A percentile compares a stretch with the other conserved stretches of the same genome.
Conservation (phyloP, 75 land plant species). For the Picea glauca region DNA sequence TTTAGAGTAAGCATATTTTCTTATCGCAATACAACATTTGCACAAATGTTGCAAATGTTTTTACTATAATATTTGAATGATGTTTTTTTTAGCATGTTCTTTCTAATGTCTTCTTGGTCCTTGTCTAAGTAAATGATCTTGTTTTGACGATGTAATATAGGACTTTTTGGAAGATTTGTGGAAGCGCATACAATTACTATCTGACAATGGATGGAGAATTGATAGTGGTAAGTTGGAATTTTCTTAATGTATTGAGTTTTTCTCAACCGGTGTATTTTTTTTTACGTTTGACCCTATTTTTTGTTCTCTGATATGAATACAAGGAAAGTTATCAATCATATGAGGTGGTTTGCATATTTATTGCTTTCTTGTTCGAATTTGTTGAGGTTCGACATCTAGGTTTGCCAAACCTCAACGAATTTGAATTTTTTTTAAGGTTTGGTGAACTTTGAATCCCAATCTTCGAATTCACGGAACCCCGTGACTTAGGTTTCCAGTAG, state of each 20-base stretch:
- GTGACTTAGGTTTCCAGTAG: no score
- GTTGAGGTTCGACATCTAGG: no score
- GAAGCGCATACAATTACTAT: conserved; percentile 53
- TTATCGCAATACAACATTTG: not conserved
- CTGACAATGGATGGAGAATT: conserved; percentile 74
- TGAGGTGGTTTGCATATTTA: no score
- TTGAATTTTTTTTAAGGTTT: no score
- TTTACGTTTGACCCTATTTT: not conserved
- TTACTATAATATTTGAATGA: not conserved
- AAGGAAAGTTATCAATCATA: no score
- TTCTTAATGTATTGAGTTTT: not conserved
- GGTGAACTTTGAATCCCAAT: no score
- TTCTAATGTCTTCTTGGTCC: not conserved
- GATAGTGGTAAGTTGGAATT: conserved; percentile 63
- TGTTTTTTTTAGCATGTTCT: not conserved
- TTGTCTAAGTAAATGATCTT: no score
- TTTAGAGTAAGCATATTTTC: not conserved
- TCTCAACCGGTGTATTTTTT: not conserved
- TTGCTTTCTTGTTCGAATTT: no score
- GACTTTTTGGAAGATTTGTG: conserved; percentile 88
- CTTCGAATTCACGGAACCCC: no score
- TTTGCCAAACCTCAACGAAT: no score
- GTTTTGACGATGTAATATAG: conserved; percentile 19
- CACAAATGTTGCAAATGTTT: not conserved
- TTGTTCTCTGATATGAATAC: not conserved